Evolutionary conservation across 768 basidiomycete genomes (phyloP).

Genomic region (Clitopilus passeckerianus): DNA sequence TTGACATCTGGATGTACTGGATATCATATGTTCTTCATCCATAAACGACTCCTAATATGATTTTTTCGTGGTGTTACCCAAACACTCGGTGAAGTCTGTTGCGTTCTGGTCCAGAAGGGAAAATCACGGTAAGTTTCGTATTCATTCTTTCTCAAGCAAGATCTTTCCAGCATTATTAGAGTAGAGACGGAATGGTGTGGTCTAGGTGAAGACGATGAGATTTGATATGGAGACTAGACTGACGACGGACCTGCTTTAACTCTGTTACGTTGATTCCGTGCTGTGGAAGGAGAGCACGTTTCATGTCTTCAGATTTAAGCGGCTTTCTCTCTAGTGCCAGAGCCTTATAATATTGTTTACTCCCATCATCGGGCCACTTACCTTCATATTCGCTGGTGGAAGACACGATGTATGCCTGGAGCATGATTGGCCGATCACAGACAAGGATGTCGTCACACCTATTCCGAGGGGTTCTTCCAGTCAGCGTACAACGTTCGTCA

Average conservation of each 20-base stretch:
- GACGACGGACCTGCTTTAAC: neutral
- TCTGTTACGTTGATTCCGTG: neutral
- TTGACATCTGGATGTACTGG: no score
- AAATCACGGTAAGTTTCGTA: no score
- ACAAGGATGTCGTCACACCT: conserved; percentile 4
- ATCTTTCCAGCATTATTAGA: conserved; percentile 2
- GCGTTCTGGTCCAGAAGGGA: no score
- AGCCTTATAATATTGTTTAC: neutral
- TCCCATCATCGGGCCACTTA: neutral
- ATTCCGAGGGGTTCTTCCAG: neutral
- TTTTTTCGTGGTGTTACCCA: no score
- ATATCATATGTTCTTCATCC: no score
- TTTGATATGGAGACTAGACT: neutral
- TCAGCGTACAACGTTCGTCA: neutral
- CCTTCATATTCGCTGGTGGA: conserved; percentile 1
- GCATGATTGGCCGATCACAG: conserved; percentile 6
- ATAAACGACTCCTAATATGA: no score
- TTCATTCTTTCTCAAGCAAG: conserved; percentile 3
- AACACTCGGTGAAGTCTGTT: no score
- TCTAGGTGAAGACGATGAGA: neutral
- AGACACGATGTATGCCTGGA: conserved; percentile 5
- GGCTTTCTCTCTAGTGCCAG: neutral
- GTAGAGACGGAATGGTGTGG: conserved; percentile 7
- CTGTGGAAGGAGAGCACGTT: neutral
- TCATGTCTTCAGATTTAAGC: neutral